Conservation (phyloP, 176 grass and related monocot species). For the Bolboschoenus planiculmis region DNA sequence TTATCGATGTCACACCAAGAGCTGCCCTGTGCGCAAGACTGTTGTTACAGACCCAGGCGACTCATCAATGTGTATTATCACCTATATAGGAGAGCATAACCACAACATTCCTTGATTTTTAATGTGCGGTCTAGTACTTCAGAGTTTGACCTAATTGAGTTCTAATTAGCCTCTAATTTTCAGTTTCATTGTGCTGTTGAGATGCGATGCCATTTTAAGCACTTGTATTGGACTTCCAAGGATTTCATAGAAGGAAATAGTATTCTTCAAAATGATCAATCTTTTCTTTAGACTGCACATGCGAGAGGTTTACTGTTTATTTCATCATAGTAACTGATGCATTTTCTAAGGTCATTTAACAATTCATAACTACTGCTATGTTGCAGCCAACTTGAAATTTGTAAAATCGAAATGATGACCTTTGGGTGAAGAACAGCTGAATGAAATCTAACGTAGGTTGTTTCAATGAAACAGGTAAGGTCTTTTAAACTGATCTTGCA, state of each 20-base stretch:
- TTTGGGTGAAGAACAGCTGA: too few species aligned
- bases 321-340: background rate
- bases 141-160: background rate
- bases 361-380: background rate
- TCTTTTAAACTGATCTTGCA: too few species aligned
- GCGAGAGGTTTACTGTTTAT: background rate
- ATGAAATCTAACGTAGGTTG: too few species aligned
- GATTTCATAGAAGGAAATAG: background rate
- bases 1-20: background rate
- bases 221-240: background rate
- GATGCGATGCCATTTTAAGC: background rate
- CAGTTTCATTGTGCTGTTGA: background rate
- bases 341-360: background rate
- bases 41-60: background rate
- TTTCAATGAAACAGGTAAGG: too few species aligned
- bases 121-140: background rate
- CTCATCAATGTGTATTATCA: background rate
- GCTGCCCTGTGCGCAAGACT: conserved; percentile 2
- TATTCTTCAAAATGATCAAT: background rate
- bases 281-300: background rate
- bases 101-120: background rate
- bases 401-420: too few species aligned
- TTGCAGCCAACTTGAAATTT: too few species aligned
- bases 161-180: background rate
- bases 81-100: background rate